phyloP scores from a whole-genome alignment of 2,329 filamentous ascomycete species.

The Trichoderma atrobrunneum region DNA sequence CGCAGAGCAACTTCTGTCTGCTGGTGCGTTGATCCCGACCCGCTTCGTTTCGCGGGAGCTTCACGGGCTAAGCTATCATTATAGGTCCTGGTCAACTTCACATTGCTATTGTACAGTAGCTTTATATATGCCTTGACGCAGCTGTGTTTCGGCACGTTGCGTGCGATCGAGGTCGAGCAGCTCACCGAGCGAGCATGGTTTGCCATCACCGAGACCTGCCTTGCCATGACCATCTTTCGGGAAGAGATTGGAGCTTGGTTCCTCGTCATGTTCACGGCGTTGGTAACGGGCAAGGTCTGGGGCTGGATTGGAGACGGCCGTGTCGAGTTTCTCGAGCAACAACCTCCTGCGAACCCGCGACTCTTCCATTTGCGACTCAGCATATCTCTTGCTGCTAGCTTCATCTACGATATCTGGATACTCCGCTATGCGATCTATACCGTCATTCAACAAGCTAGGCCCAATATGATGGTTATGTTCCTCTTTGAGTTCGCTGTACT shows the following conservation, averaged over 20 bases:
- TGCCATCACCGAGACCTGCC: conserved; percentile 90
- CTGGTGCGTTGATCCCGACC: conserved; percentile 60
- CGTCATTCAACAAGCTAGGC: conserved; percentile 82
- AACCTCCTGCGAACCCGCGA: conserved; percentile 82
- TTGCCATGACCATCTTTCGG: conserved; percentile 97
- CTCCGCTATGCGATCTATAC: conserved; percentile 77
- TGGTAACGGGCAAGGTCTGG: conserved; percentile 95
- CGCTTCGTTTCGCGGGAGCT: neutral
- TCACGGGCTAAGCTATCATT: neutral
- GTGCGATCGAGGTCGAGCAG: conserved; percentile 93
- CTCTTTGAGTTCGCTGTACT: conserved; percentile 95
- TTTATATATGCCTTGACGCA: conserved; percentile 86
- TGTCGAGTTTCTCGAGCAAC: conserved; percentile 91
- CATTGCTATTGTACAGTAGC: conserved; percentile 74
- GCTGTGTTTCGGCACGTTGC: conserved; percentile 83
- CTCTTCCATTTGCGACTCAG: conserved; percentile 84
- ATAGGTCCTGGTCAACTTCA: conserved; percentile 86
- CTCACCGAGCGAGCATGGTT: conserved; percentile 98
- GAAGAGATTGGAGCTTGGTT: conserved; percentile 95
- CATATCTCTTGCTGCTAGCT: conserved; percentile 73
- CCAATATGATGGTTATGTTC: conserved; percentile 99
- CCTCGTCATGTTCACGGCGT: conserved; percentile 89
- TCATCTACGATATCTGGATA: conserved; percentile 76
- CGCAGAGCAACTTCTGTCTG: conserved; percentile 92
- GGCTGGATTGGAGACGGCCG: conserved; percentile 96